These are phyloP conservation scores for Plasmodium yoelii DNA, from an alignment of 169 alveolate genomes.

Conservation along the genomic window DNA sequence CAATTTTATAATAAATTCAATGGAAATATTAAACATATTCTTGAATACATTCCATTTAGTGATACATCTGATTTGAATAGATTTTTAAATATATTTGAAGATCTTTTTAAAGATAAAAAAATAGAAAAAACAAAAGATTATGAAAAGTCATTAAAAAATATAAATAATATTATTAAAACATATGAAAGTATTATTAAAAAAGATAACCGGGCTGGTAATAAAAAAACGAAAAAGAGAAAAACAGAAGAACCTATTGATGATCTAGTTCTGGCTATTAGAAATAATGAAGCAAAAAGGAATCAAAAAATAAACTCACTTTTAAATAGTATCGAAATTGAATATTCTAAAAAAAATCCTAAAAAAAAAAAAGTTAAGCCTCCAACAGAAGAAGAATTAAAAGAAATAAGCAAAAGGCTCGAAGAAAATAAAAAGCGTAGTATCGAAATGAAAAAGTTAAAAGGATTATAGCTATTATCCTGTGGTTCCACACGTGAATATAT, in stretches of 20 bases:
- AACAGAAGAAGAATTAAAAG: constrained; percentile 52
- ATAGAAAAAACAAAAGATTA: constrained; percentile 11
- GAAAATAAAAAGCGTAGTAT: constrained; percentile 37
- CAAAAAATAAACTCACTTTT: constrained; percentile 22
- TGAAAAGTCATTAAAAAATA: constrained; percentile 24
- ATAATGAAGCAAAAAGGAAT: constrained; percentile 65
- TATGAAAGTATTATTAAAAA: constrained; percentile 15
- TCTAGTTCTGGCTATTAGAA: constrained; percentile 51
- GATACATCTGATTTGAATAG: constrained; percentile 80
- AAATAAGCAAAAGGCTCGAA: constrained; percentile 46
- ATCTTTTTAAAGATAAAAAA: constrained; percentile 70
- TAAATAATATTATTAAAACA: constrained; percentile 18
- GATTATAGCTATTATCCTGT: neutral
- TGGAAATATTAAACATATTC: constrained; percentile 80
- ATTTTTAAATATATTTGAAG: constrained; percentile 72
- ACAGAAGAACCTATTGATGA: constrained; percentile 37
- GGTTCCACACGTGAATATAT: too few species aligned
- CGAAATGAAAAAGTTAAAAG: constrained; percentile 22
- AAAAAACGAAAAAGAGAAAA: constrained; percentile 21
- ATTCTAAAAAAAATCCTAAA: constrained; percentile 34
- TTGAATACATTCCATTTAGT: constrained; percentile 81
- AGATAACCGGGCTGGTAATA: constrained; percentile 2
- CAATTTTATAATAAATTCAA: constrained; percentile 81
- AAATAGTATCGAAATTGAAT: constrained; percentile 30
- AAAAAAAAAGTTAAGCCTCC: constrained; percentile 48